These are phyloP conservation scores for Fagopyrum esculentum DNA, from an alignment of 148 eudicot species.

Conservation along the genomic window DNA sequence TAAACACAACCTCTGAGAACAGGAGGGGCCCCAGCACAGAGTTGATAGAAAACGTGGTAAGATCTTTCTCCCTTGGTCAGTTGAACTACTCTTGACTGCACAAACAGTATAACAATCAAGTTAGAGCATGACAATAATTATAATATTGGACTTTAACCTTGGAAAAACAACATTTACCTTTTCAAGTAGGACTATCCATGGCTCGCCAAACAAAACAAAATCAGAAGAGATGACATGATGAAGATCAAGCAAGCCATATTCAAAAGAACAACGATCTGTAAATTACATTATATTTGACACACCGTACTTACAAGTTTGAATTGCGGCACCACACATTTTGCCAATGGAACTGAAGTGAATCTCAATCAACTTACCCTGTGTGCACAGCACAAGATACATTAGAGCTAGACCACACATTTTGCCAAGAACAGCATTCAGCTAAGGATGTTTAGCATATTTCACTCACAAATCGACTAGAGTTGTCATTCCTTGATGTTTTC, in stretches of 20 bases:
- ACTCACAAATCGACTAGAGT: slow-evolving; percentile 92
- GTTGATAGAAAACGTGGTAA: slow-evolving; percentile 91
- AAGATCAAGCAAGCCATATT: background rate
- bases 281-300: background rate
- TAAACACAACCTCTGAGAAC: slow-evolving; percentile 59
- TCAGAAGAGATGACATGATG: background rate
- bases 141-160: background rate
- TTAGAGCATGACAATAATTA: background rate
- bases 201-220: slow-evolving; percentile 19
- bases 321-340: slow-evolving; percentile 76
- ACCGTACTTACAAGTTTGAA: slow-evolving; percentile 77
- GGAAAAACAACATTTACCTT: slow-evolving; percentile 42
- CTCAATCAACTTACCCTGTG: slow-evolving; percentile 82
- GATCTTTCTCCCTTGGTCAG: slow-evolving; percentile 80
- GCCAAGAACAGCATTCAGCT: background rate
- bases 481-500: slow-evolving; percentile 79
- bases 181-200: slow-evolving; percentile 67
- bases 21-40: slow-evolving; percentile 88
- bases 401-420: background rate
- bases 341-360: slow-evolving; percentile 73
- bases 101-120: slow-evolving; percentile 19
- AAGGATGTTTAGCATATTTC: background rate
- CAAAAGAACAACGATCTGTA: background rate
- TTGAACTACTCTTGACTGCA: slow-evolving; percentile 96
- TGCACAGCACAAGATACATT: slow-evolving; percentile 23